Evolutionary conservation across 2,329 filamentous ascomycete genomes (phyloP), one percentile per base, ranked within the genome.

Genomic region (Cladophialophora yegresii): DNA sequence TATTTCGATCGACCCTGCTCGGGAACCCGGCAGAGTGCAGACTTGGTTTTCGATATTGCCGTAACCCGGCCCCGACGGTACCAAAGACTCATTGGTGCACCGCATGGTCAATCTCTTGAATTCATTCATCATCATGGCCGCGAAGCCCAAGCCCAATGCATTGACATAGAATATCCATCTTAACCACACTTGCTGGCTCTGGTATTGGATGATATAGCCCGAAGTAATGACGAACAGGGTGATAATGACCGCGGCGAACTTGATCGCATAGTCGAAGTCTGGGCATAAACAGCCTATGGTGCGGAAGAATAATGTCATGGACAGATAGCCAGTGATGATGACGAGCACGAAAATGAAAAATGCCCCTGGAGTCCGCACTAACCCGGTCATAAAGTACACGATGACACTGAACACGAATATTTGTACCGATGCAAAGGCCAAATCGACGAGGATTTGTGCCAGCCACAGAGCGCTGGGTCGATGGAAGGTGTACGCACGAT

Each of bases 251-350:
- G 91, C 87, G 6, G 90, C 90, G 61, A 91, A 89, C 75, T 93
- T 93, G 76, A 93, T 90, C 2, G 92, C 92, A 50, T 89, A 90
- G 73, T 96, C 90, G 63, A 96, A 96, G 72, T 92, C 89, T 0
- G 90, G 89, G 64, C 89, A 92, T 12, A 90, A 65, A 65, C 87
- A 91, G 6, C 88, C 90, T 1, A 93, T 82, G 2, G 89, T 90
- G 64, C 90, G 81, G 80, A 93, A 92, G 75, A 92, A 89, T 1
- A 92, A 79, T 0, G 89, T 91, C 87, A 92, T 92, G 9, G 84
- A 84, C 32, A 90, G 82, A 70, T 89, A 90, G 3, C 84, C 86
- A 2, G 83, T 83, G 50, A 91, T 81, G 16, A 92, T 84, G 75
- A 92, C 81, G 13, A 93, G 76, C 68, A 87, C 88, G 73, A 91